A percentile compares a stretch with the other conserved stretches of the same genome.
These are phyloP conservation scores for Galeopsis tetrahit DNA, from an alignment of 257 asterid species.

Conservation along the genomic window DNA sequence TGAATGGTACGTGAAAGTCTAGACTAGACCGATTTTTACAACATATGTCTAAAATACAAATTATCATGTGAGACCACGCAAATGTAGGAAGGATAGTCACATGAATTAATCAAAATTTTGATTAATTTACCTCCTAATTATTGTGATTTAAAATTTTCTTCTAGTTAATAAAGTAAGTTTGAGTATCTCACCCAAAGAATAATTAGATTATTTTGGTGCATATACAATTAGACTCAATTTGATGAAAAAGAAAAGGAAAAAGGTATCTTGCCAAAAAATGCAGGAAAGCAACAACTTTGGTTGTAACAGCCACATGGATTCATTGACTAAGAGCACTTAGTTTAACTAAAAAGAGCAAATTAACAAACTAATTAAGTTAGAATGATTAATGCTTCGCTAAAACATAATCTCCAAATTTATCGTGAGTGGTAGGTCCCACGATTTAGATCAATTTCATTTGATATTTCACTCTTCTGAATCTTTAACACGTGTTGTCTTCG, in stretches of 20 bases:
- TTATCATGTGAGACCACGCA: background rate
- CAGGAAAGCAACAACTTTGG: constrained; percentile 29
- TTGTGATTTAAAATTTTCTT: background rate
- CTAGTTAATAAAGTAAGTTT: background rate
- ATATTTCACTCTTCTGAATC: no score
- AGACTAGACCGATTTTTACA: background rate
- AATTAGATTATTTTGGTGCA: background rate
- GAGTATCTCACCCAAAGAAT: background rate
- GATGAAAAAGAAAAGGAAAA: background rate
- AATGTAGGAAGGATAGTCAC: background rate
- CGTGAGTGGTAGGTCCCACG: constrained; percentile 34
- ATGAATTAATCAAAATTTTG: background rate
- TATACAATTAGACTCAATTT: background rate
- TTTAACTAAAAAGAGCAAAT: constrained; percentile 21
- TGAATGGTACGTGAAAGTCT: no score
- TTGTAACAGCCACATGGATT: constrained; percentile 40
- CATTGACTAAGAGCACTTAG: constrained; percentile 24
- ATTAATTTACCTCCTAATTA: background rate
- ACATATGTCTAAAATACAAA: background rate
- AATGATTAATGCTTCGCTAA: constrained; percentile 25
- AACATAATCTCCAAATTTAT: constrained; percentile 9
- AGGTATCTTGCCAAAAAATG: constrained; percentile 7
- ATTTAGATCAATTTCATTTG: no score
- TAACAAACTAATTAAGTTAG: constrained; percentile 7
- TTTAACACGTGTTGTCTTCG: no score